Evolutionary conservation across 2,329 filamentous ascomycete species (phyloP), one percentile per base, ranked within the genome.

Genomic region (Trichoderma cornu-damae): DNA sequence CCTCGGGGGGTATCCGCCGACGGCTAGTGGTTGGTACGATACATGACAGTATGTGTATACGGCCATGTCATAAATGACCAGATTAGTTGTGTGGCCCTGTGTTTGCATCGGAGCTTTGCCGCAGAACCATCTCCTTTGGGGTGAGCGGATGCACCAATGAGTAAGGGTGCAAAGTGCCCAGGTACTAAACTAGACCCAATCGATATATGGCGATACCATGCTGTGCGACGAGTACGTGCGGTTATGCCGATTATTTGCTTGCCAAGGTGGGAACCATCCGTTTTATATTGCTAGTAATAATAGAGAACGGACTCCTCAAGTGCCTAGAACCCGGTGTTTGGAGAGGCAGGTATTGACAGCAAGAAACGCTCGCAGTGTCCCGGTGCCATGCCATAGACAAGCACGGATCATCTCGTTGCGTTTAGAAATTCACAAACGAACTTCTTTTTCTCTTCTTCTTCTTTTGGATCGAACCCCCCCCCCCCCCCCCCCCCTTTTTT

Each of bases 61-160:
- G 30, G 16, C 24, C 53, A 42, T 43, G 46, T 57, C 54, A 57
- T 57, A 57, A 49, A 51, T 50, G 54, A 57, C 46, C 26, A 57
- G 46, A 43, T 57, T 51, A 32, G 20, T 43, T 34, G 54, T 46
- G 20, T 57, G 46, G 18, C 46, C 30, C 35, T 57, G 54, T 38
- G 46, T 57, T 57, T 51, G 54, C 46, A 57, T 51, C 46, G 38
- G 54, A 57, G 46, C 18, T 18, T 43, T 57, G 32, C 43, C 53
- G 32, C 28, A 40, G 34, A 56, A 38, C 24, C 26, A 34, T 30
- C 51, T 37, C 30, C 14, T 32, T 37, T 22, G n/a, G 43, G 18
- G n/a, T 42, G 28, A 16, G 35, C 18, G 18, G 46, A 28, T n/a
- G 54, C 47, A 16, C 42, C 20, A 34, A 28, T 20, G 22, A 32